Evolutionary conservation across 768 basidiomycete species (phyloP).

Genomic region (Boletus huronensis): DNA sequence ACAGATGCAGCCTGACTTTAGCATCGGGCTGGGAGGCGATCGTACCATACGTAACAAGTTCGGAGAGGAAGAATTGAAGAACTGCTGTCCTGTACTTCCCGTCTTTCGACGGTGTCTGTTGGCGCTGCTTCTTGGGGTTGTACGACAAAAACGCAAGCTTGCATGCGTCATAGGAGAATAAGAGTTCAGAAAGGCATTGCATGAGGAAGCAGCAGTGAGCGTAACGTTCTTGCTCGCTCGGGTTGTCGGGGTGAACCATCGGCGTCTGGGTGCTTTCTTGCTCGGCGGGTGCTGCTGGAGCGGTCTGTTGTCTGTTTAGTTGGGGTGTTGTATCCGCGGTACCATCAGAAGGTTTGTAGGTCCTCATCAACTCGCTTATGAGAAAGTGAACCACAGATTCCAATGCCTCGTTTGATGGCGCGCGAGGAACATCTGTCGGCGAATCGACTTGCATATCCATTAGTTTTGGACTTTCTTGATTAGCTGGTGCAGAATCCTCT

Average conservation of each 20-base stretch:
- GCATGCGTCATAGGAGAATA: constrained; percentile 91
- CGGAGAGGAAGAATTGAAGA: constrained; percentile 76
- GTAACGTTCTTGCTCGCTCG: constrained; percentile 29
- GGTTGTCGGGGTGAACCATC: constrained; percentile 6
- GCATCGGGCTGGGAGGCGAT: constrained; percentile 59
- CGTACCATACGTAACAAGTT: constrained; percentile 75
- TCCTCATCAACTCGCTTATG: constrained; percentile 63
- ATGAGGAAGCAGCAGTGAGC: constrained; percentile 79
- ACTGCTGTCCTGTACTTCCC: constrained; percentile 62
- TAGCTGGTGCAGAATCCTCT: constrained; percentile 9
- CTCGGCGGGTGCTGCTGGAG: constrained; percentile 5
- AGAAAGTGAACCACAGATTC: constrained; percentile 69
- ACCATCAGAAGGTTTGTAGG: constrained; percentile 47
- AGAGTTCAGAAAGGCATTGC: constrained; percentile 87
- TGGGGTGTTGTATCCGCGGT: constrained; percentile 18
- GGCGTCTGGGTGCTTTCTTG: constrained; percentile 18
- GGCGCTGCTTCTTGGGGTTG: constrained; percentile 55
- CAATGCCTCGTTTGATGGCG: constrained; percentile 40
- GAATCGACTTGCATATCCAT: constrained; percentile 62
- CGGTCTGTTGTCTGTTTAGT: constrained; percentile 12
- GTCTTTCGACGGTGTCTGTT: constrained; percentile 63
- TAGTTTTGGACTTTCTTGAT: constrained; percentile 20
- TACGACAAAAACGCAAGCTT: constrained; percentile 85
- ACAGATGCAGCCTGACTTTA: constrained; percentile 57
- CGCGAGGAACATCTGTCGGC: constrained; percentile 21